Evolutionary conservation across 192 early-diverging fungal genomes (phyloP).

Genomic region (Coemansia sp.): DNA sequence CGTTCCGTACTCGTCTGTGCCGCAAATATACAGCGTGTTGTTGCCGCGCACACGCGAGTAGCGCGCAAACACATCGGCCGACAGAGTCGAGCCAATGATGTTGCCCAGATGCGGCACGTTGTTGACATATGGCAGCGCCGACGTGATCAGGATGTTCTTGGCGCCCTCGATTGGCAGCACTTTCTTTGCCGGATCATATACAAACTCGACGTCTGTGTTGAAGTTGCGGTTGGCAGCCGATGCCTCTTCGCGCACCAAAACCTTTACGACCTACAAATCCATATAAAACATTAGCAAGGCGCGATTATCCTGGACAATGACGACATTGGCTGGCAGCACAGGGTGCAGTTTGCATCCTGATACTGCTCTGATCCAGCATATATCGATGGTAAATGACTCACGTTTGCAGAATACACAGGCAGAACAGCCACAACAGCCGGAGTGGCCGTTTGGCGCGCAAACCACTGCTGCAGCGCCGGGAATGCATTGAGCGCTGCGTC

Average conservation of each 20-base stretch:
- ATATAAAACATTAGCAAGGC: not conserved
- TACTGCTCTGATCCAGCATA: not conserved
- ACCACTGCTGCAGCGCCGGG: constrained; percentile 40
- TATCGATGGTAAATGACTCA: constrained; percentile 38
- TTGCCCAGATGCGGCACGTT: constrained; percentile 99
- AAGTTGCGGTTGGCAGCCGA: constrained; percentile 50
- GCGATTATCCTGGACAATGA: not conserved
- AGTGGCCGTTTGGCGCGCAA: constrained; percentile 8
- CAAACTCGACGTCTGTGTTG: constrained; percentile 25
- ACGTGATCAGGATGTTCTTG: constrained; percentile 94
- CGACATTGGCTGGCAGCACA: constrained; percentile 6
- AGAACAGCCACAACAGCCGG: constrained; percentile 31
- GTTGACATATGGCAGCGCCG: constrained; percentile 97
- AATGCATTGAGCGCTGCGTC: constrained; percentile 16
- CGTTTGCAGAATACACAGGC: constrained; percentile 30
- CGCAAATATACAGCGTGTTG: constrained; percentile 92
- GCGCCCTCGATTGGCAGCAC: constrained; percentile 39
- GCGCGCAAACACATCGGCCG: constrained; percentile 95
- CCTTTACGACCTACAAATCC: constrained; percentile 35
- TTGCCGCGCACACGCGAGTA: constrained; percentile 86
- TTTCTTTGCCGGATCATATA: constrained; percentile 24
- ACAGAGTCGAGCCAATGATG: constrained; percentile 97
- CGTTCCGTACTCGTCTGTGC: constrained; percentile 99
- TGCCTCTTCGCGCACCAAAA: constrained; percentile 49
- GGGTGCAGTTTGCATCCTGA: not conserved